Conservation (phyloP, 2,329 filamentous ascomycete species). For the Albophoma yamanashiensis region DNA sequence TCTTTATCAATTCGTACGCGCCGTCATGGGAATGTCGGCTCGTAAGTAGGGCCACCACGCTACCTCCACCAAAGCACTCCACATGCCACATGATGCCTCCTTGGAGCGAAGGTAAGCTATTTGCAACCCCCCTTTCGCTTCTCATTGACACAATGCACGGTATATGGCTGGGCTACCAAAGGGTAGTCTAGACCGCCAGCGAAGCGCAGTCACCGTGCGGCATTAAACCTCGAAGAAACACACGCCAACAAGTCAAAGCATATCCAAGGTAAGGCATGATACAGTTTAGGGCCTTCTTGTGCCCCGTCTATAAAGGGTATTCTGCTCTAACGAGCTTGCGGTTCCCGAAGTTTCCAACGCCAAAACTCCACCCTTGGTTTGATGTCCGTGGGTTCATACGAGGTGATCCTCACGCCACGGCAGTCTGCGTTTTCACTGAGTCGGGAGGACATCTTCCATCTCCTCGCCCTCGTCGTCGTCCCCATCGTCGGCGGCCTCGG, state of each 20-base stretch:
- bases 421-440: constrained; percentile 5
- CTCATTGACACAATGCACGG: background rate
- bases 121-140: background rate
- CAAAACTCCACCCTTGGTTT: background rate
- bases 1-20: background rate
- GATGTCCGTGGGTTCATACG: background rate
- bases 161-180: background rate
- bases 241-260: background rate
- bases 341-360: background rate
- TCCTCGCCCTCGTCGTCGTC: constrained; percentile 58
- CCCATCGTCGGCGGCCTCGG: constrained; percentile 50
- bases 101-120: background rate
- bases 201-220: background rate
- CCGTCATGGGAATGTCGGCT: background rate
- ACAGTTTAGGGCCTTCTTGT: constrained; percentile 2
- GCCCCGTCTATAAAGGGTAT: constrained; percentile 14
- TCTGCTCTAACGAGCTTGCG: constrained; percentile 10
- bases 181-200: background rate
- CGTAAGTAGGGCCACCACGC: background rate
- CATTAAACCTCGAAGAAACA: background rate
- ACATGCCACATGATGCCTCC: background rate
- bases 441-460: constrained; percentile 64
- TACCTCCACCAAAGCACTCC: background rate
- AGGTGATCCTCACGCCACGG: too few relatives aligned
- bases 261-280: background rate